Conservation (phyloP, 176 grass and related monocot species). For the Avena sativa region DNA sequence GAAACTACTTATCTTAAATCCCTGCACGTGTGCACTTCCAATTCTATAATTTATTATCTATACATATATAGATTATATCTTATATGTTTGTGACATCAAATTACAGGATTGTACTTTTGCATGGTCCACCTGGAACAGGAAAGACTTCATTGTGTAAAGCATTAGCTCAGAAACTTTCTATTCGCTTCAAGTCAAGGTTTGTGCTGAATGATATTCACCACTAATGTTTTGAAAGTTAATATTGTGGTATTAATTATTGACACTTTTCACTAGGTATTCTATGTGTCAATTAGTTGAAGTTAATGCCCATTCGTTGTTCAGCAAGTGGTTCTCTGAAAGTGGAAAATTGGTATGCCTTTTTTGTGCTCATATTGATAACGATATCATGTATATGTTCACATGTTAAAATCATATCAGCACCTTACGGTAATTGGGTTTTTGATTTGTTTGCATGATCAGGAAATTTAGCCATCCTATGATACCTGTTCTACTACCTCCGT, state of each 20-base stretch:
- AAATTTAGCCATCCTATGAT: neutral
- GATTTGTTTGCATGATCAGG: neutral
- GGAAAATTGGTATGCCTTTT: conserved; percentile 91
- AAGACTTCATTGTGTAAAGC: conserved; percentile 99
- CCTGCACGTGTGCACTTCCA: neutral
- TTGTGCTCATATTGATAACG: neutral
- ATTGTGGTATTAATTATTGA: conserved; percentile 34
- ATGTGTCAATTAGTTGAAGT: conserved; percentile 95
- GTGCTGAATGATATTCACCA: conserved; percentile 25
- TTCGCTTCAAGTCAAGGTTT: conserved; percentile 88
- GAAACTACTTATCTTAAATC: conserved; percentile 3
- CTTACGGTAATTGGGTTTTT: neutral
- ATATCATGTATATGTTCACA: conserved; percentile 18
- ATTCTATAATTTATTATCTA: conserved; percentile 17
- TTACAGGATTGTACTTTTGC: conserved; percentile 96
- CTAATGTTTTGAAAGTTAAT: conserved; percentile 28
- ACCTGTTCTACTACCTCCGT: neutral
- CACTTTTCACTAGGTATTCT: conserved; percentile 69
- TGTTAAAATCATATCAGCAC: conserved; percentile 1
- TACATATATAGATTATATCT: conserved; percentile 22
- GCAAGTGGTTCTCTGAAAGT: conserved; percentile 99
- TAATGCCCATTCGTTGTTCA: conserved; percentile 99
- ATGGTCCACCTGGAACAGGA: conserved; percentile 98
- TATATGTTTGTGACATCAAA: conserved; percentile 21
- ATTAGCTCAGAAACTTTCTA: conserved; percentile 97